Conservation (phyloP, 352 stramenopile genomes). For the Pythium periplocum region DNA sequence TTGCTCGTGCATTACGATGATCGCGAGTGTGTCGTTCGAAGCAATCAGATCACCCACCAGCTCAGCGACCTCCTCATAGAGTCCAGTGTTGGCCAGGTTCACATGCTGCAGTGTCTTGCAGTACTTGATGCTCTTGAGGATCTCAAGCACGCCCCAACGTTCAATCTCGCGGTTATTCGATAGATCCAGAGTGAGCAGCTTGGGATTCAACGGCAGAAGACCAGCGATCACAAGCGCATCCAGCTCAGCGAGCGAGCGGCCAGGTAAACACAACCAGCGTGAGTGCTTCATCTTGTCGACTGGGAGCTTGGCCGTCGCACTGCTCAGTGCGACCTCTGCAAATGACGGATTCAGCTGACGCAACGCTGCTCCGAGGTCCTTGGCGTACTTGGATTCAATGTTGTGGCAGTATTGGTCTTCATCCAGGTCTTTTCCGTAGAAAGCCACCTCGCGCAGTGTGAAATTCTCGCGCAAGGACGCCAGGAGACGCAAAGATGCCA, state of each 20-base stretch:
- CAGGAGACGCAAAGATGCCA: conserved; percentile 36
- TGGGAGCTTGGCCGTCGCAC: conserved; percentile 31
- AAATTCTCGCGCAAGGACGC: conserved; percentile 49
- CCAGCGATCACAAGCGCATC: conserved; percentile 60
- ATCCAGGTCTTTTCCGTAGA: conserved; percentile 48
- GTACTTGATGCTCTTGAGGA: conserved; percentile 46
- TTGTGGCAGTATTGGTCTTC: conserved; percentile 47
- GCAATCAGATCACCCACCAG: conserved; percentile 47
- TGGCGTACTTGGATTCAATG: conserved; percentile 47
- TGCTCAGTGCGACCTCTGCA: conserved; percentile 34
- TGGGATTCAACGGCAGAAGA: conserved; percentile 44
- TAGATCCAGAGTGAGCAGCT: conserved; percentile 60
- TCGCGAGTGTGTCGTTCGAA: conserved; percentile 52
- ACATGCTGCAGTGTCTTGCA: conserved; percentile 50
- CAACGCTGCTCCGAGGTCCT: conserved; percentile 36
- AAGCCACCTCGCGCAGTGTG: conserved; percentile 37
- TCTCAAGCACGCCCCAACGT: conserved; percentile 39
- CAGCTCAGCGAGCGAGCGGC: conserved; percentile 37
- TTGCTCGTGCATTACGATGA: conserved; percentile 49
- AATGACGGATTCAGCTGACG: conserved; percentile 51
- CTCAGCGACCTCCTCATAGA: conserved; percentile 57
- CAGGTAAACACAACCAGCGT: conserved; percentile 43
- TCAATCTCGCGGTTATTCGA: conserved; percentile 50
- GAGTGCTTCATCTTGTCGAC: conserved; percentile 63
- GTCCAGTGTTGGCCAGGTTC: conserved; percentile 46